These are phyloP conservation scores for Cyberlindnera mycetangii DNA, from an alignment of 805 yeast genomes.

Conservation along the genomic window DNA sequence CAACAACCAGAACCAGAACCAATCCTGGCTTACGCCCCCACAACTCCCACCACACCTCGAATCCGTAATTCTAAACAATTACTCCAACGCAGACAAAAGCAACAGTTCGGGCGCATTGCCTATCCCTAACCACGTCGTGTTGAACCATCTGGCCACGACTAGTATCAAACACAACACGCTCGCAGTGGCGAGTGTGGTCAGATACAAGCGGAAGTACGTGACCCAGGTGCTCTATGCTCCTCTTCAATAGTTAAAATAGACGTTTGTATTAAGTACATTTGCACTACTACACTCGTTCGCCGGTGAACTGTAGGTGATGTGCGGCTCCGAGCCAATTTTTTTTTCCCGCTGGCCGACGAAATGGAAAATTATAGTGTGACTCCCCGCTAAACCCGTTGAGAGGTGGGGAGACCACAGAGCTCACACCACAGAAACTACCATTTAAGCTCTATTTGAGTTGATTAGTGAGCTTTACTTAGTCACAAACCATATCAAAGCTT, in stretches of 20 bases:
- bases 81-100: conserved; percentile 56
- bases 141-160: conserved; percentile 94
- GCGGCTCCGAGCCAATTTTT: too few relatives aligned
- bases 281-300: too few relatives aligned
- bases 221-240: conserved; percentile 94
- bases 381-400: too few relatives aligned
- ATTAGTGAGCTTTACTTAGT: too few relatives aligned
- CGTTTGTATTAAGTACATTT: neutral
- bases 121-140: conserved; percentile 91
- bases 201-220: conserved; percentile 85
- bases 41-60: conserved; percentile 96
- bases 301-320: too few relatives aligned
- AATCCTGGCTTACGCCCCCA: conserved; percentile 80
- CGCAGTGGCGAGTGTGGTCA: conserved; percentile 88
- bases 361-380: neutral
- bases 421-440: too few relatives aligned
- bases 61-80: conserved; percentile 83
- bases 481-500: too few relatives aligned
- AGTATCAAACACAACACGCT: conserved; percentile 90
- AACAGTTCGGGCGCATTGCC: conserved; percentile 88
- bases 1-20: conserved; percentile 60
- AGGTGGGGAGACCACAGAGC: too few relatives aligned
- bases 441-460: too few relatives aligned
- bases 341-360: neutral
- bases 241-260: conserved; percentile 37